Evolutionary conservation across 768 basidiomycete genomes (phyloP).

Genomic region (Hebeloma cylindrosporum): DNA sequence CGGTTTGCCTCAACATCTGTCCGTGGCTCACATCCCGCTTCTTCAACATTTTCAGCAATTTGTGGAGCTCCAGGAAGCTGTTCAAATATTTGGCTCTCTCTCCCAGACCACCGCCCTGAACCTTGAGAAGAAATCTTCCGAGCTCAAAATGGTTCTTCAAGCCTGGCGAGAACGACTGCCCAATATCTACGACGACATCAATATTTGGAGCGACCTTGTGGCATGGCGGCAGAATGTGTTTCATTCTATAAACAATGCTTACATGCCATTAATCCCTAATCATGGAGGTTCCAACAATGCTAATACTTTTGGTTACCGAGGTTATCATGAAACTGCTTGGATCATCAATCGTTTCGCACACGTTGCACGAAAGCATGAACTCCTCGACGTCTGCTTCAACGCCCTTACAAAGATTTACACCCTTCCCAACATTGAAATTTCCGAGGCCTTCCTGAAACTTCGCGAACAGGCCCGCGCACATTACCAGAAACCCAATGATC

Average conservation of each 20-base stretch:
- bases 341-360: slow-evolving; percentile 99
- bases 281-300: slow-evolving; percentile 53
- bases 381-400: slow-evolving; percentile 93
- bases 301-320: slow-evolving; percentile 89
- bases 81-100: slow-evolving; percentile 90
- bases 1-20: slow-evolving; percentile 80
- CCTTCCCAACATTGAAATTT: slow-evolving; percentile 98
- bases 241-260: slow-evolving; percentile 93
- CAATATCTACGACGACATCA: slow-evolving; percentile 95
- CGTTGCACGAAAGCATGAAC: slow-evolving; percentile 94
- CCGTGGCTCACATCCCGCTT: slow-evolving; percentile 90
- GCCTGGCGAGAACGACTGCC: slow-evolving; percentile 97
- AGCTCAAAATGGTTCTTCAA: slow-evolving; percentile 94
- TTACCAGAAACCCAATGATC: slow-evolving; percentile 92
- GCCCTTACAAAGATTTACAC: slow-evolving; percentile 98
- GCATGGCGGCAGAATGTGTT: slow-evolving; percentile 99
- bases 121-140: slow-evolving; percentile 91
- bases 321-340: slow-evolving; percentile 99
- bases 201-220: slow-evolving; percentile 98
- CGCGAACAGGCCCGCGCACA: slow-evolving; percentile 98
- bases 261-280: slow-evolving; percentile 83
- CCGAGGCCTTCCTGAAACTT: slow-evolving; percentile 97
- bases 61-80: slow-evolving; percentile 95
- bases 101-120: slow-evolving; percentile 84
- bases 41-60: slow-evolving; percentile 99